phyloP scores from a whole-genome alignment of 345 rosid species.

The Limnanthes douglasii region DNA sequence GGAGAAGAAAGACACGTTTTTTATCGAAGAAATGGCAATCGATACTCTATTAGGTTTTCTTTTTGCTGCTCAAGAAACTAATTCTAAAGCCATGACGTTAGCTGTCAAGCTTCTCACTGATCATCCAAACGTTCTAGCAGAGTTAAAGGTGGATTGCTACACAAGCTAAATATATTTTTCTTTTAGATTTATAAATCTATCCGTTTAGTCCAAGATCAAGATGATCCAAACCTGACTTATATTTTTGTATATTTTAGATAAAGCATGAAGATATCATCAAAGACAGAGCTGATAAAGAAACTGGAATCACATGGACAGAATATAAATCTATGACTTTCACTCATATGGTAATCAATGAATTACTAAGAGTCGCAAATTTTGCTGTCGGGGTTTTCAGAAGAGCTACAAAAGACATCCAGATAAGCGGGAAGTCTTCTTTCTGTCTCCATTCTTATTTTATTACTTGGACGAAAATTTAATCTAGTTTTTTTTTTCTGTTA shows the following conservation, averaged over 20 bases:
- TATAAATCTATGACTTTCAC: slow-evolving; percentile 96
- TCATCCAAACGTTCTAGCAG: slow-evolving; percentile 42
- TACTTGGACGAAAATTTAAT: too few species aligned
- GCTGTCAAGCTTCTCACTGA: slow-evolving; percentile 72
- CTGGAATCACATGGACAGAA: slow-evolving; percentile 84
- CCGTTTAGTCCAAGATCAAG: too few species aligned
- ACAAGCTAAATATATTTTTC: too few species aligned
- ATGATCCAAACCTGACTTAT: too few species aligned
- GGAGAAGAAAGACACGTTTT: slow-evolving; percentile 56
- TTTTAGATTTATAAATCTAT: too few species aligned
- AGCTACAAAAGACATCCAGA: slow-evolving; percentile 50
- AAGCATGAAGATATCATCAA: slow-evolving; percentile 63
- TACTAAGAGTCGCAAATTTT: slow-evolving; percentile 83
- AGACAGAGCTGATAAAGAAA: slow-evolving; percentile 29
- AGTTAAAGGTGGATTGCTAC: too few species aligned
- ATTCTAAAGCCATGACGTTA: slow-evolving; percentile 74
- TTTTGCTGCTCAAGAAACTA: slow-evolving; percentile 96
- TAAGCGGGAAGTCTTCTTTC: slow-evolving; percentile 62
- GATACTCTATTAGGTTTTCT: slow-evolving; percentile 91
- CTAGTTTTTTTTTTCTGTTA: too few species aligned
- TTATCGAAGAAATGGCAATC: slow-evolving; percentile 73
- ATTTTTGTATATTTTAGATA: too few species aligned
- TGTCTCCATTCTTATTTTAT: too few species aligned
- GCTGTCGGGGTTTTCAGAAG: slow-evolving; percentile 93
- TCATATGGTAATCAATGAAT: slow-evolving; percentile 88